phyloP scores from a whole-genome alignment of 1,284 basidiomycete species.

The Cryptococcus depauperatus region DNA sequence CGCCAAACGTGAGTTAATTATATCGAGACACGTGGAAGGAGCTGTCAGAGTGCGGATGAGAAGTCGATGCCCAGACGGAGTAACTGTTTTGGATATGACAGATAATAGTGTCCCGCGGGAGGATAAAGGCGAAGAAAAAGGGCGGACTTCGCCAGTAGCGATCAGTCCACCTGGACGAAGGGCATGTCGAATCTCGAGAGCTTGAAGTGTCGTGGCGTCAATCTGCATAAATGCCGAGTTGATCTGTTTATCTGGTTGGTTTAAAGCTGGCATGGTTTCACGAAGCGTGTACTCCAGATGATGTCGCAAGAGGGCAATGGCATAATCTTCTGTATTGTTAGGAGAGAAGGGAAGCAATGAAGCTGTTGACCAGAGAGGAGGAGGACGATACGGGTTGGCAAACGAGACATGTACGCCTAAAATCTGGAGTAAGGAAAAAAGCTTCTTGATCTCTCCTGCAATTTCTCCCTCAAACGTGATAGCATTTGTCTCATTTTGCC shows the following conservation, averaged over 20 bases:
- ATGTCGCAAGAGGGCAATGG: constrained; percentile 59
- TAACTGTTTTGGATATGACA: constrained; percentile 69
- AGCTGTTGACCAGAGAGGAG: constrained; percentile 2
- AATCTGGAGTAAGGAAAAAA: constrained; percentile 26
- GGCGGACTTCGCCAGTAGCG: constrained; percentile 10
- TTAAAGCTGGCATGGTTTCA: constrained; percentile 56
- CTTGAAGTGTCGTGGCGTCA: constrained; percentile 79
- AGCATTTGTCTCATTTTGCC: constrained; percentile 11
- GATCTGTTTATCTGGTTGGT: constrained; percentile 56
- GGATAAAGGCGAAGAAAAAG: constrained; percentile 16
- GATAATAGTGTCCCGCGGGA: constrained; percentile 60
- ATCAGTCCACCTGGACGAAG: constrained; percentile 60
- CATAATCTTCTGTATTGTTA: constrained; percentile 49
- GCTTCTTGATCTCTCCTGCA: neutral
- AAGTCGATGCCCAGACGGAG: constrained; percentile 69
- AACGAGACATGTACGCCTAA: constrained; percentile 37
- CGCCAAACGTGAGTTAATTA: constrained; percentile 67
- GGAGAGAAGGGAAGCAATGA: neutral
- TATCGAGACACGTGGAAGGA: constrained; percentile 66
- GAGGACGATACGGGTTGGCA: constrained; percentile 17
- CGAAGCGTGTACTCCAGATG: constrained; percentile 66
- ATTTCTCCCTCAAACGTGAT: neutral
- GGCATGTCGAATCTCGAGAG: constrained; percentile 75
- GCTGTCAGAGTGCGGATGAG: constrained; percentile 47
- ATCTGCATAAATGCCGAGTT: constrained; percentile 68